Evolutionary conservation across 2,329 filamentous ascomycete species (phyloP).

Genomic region (Salinomyces thailandicus): DNA sequence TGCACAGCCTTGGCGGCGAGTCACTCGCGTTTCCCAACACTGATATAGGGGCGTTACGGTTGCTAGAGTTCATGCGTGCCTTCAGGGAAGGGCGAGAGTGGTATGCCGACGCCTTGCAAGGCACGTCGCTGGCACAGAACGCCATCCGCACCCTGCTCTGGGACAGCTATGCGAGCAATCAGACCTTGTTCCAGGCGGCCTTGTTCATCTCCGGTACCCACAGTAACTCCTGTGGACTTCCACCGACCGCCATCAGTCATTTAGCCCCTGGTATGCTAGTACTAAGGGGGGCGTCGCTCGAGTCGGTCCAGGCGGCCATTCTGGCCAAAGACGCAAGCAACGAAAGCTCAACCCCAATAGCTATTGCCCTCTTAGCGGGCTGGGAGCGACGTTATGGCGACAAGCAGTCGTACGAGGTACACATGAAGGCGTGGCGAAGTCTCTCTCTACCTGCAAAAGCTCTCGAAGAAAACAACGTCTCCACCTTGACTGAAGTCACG

Average conservation of each 20-base stretch:
- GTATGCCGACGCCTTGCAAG: conserved; percentile 5
- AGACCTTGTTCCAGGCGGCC: conserved; percentile 14
- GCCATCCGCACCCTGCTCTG: conserved; percentile 12
- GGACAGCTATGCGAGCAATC: conserved; percentile 10
- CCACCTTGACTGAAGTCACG: conserved; percentile 12
- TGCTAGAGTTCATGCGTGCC: conserved; percentile 4
- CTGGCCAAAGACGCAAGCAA: conserved; percentile 4
- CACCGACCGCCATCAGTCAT: conserved; percentile 6
- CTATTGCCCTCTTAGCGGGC: conserved; percentile 16
- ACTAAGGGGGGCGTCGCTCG: conserved; percentile 13
- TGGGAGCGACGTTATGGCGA: conserved; percentile 19
- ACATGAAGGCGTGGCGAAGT: conserved; percentile 14
- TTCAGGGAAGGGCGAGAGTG: conserved; percentile 5
- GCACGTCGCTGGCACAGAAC: conserved; percentile 11
- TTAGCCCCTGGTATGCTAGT: conserved; percentile 13
- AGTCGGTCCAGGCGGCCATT: conserved; percentile 12
- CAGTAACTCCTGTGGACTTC: conserved; percentile 15
- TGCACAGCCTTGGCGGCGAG: neutral
- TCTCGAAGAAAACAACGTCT: conserved; percentile 11
- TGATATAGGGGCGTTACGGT: neutral
- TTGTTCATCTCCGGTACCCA: conserved; percentile 14
- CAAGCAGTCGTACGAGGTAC: conserved; percentile 10
- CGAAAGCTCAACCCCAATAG: conserved; percentile 12
- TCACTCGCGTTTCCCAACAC: neutral
- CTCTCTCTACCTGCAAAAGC: conserved; percentile 8